Evolutionary conservation across 306 rosid species (phyloP).

Genomic region (Rosa rugosa): DNA sequence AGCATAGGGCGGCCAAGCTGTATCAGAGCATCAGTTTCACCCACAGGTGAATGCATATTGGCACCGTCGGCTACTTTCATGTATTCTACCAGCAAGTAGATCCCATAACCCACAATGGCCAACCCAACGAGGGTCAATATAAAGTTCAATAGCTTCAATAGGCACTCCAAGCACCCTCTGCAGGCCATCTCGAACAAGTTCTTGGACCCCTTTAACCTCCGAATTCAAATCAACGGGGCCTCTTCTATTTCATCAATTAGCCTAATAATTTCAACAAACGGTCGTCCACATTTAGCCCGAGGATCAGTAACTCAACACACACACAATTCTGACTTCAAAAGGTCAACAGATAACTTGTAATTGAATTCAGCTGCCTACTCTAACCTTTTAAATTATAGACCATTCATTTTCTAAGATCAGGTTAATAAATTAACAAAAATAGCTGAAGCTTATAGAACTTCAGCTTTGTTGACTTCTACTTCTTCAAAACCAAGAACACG

Average conservation of each 20-base stretch:
- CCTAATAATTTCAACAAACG: slow-evolving; percentile 33
- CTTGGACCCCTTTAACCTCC: slow-evolving; percentile 36
- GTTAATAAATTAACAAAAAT: neutral
- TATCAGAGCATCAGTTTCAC: slow-evolving; percentile 44
- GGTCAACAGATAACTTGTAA: neutral
- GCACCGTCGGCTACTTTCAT: slow-evolving; percentile 34
- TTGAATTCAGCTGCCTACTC: neutral
- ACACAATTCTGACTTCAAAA: neutral
- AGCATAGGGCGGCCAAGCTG: slow-evolving; percentile 87
- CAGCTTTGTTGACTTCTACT: neutral
- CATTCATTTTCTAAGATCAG: neutral
- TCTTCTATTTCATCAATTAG: slow-evolving; percentile 28
- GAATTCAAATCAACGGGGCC: slow-evolving; percentile 34
- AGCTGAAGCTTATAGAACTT: neutral
- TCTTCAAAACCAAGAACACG: neutral
- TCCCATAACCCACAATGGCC: slow-evolving; percentile 87
- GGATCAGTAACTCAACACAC: slow-evolving; percentile 17
- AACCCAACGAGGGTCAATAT: slow-evolving; percentile 71
- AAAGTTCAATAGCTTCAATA: slow-evolving; percentile 88
- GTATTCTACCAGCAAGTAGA: slow-evolving; percentile 74
- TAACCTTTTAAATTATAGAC: neutral
- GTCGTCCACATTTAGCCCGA: slow-evolving; percentile 34
- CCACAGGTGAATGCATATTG: slow-evolving; percentile 24
- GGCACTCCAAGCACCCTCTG: slow-evolving; percentile 84
- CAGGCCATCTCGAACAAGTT: slow-evolving; percentile 68